Base-by-base conservation (phyloP, 805 yeast genomes). In the Suhomyces pyralidae region DNA sequence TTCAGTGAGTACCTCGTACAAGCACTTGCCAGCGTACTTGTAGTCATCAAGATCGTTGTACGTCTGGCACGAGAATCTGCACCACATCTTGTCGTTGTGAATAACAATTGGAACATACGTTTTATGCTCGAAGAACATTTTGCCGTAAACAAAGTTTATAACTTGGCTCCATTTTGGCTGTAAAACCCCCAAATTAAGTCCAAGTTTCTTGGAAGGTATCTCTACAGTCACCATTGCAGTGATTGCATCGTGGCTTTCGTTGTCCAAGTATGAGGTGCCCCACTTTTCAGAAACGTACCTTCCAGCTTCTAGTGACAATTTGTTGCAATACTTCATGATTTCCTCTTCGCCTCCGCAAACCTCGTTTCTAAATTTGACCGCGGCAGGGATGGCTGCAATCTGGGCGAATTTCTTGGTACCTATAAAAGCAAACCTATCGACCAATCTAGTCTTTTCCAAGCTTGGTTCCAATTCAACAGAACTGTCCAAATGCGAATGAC, bases 261-360 rank as follows among this genome's bases (percentile, higher is more conserved):
- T 71, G 5, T 69, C 74, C 42, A 81, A 53, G 1, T 69, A 66
- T 34, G 56, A 56, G 1, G 79, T 71, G 2, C 76, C 73, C 70
- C 82, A 74, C 34, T 59, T 64, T 22, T 65, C 52, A n/a, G 74
- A 64, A 25, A 81, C 72, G 5, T 62, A 55, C 2, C 63, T 63
- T 5, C 78, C 79, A 1, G 79, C 84, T 47, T 73, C 49, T 5
- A 60, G 54, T 2, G 85, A 83, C 51, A 86, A 69, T 0, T 52
- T 54, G 51, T 62, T 58, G 55, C 81, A 80, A 61, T 86, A 84
- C 1, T 72, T 61, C 50, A 69, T 63, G 48, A 86, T 82, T 7
- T 61, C 64, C 1, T 72, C 76, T 52, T 83, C 85, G 2, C 91
- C 91, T 3, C 88, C 88, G 59, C 88, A 82, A 7, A 68, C 67